Evolutionary conservation across 768 basidiomycete species (phyloP).

Genomic region (Leccinum arenicola): DNA sequence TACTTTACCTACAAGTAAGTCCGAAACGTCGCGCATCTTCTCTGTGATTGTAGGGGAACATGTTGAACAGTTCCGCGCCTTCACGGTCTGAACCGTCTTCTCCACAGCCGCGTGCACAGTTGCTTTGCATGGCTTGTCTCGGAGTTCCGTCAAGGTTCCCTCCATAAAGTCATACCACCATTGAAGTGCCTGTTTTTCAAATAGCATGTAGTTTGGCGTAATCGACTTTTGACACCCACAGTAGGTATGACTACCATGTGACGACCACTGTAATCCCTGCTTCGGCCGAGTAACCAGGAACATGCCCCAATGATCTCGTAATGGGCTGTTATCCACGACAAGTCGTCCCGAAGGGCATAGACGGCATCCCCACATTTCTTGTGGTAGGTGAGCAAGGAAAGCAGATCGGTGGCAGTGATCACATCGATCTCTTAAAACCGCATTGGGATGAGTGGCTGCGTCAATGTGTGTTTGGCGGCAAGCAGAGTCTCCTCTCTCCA

Average conservation of each 20-base stretch:
- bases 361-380: conserved; percentile 13
- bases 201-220: neutral
- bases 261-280: too few relatives aligned
- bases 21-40: conserved; percentile 16
- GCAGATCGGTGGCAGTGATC: conserved; percentile 27
- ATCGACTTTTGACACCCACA: neutral
- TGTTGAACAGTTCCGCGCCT: neutral
- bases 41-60: conserved; percentile 5
- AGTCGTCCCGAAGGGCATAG: neutral
- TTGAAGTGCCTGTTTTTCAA: neutral
- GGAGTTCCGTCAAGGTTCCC: conserved; percentile 5
- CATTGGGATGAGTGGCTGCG: conserved; percentile 20
- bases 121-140: conserved; percentile 19
- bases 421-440: conserved; percentile 28
- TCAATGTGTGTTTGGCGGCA: conserved; percentile 31
- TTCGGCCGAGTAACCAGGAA: conserved; percentile 2
- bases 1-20: conserved; percentile 9
- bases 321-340: conserved; percentile 15
- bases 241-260: too few relatives aligned
- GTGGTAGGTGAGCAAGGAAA: conserved; percentile 26
- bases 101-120: conserved; percentile 1
- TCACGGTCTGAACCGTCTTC: neutral
- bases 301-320: conserved; percentile 9
- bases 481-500: conserved; percentile 23
- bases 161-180: conserved; percentile 24